These are phyloP conservation scores for Chlorella sorokiniana DNA, from an alignment of 139 green algal species.

Conservation along the genomic window DNA sequence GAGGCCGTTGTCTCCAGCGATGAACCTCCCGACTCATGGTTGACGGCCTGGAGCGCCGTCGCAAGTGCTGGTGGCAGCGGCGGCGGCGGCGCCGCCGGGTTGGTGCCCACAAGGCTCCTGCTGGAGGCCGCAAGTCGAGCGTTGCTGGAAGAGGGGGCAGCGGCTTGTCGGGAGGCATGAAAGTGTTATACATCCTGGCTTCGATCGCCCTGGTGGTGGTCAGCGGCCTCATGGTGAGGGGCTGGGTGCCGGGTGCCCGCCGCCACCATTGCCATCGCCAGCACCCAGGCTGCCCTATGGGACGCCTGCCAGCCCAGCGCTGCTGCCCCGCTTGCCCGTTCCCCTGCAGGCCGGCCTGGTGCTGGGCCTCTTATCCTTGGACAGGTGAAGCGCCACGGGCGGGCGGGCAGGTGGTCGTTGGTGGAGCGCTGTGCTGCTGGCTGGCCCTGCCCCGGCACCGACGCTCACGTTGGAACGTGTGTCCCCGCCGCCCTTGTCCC, in stretches of 20 bases:
- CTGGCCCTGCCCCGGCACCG: too few species aligned
- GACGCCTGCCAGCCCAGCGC: background rate
- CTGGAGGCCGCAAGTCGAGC: background rate
- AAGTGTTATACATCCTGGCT: background rate
- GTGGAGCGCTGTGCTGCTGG: background rate
- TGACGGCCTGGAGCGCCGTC: too few species aligned
- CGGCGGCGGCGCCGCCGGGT: too few species aligned
- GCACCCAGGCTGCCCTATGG: too few species aligned
- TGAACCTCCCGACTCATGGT: too few species aligned
- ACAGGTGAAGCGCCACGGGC: conserved; percentile 16
- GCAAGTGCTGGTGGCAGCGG: too few species aligned
- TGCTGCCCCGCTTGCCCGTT: background rate
- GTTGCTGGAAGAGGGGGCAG: background rate
- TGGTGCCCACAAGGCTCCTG: background rate
- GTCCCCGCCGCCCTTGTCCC: background rate
- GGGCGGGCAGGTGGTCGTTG: background rate
- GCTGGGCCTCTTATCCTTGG: conserved; percentile 74
- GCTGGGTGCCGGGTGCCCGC: background rate
- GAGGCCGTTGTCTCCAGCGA: too few species aligned
- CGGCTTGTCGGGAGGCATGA: background rate
- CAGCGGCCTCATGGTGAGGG: conserved; percentile 25
- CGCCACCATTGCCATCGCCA: background rate
- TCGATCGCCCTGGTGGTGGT: background rate
- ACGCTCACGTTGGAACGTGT: too few species aligned
- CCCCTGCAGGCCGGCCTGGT: conserved; percentile 68